Evolutionary conservation across 208 protist species (phyloP).

Genomic region (Trypanosoma platydactyli): DNA sequence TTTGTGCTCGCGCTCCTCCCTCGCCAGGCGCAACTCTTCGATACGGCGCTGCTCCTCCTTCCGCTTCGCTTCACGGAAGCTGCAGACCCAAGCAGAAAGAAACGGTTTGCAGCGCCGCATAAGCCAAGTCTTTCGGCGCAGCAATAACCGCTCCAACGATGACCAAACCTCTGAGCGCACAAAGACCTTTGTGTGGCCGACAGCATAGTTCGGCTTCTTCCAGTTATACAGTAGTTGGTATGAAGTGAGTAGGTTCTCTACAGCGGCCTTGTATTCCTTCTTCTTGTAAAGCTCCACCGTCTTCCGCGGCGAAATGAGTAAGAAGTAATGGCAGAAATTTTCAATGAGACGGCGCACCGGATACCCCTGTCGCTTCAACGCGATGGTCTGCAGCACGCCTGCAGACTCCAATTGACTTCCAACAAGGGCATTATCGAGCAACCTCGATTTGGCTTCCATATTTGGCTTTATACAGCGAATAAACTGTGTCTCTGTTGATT

Average conservation of each 20-base stretch:
- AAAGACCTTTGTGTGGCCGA: constrained; percentile 90
- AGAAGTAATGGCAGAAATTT: constrained; percentile 82
- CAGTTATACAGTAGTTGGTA: constrained; percentile 71
- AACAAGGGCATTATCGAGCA: constrained; percentile 76
- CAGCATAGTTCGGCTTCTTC: constrained; percentile 67
- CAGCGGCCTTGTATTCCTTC: constrained; percentile 44
- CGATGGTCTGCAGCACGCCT: constrained; percentile 91
- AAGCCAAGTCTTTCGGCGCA: constrained; percentile 68
- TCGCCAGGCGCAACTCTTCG: constrained; percentile 44
- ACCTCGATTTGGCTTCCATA: constrained; percentile 52
- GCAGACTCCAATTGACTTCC: constrained; percentile 89
- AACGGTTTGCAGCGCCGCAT: constrained; percentile 64
- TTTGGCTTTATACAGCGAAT: constrained; percentile 95
- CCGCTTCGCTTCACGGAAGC: constrained; percentile 70
- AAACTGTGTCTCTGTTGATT: constrained; percentile 92
- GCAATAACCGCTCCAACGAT: constrained; percentile 71
- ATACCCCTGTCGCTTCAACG: constrained; percentile 90
- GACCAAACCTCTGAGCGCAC: constrained; percentile 83
- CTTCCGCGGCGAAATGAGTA: constrained; percentile 60
- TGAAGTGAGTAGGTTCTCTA: constrained; percentile 47
- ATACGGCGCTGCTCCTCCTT: constrained; percentile 54
- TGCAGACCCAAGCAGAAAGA: constrained; percentile 63
- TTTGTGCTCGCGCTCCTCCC: constrained; percentile 57
- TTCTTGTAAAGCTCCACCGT: constrained; percentile 40
- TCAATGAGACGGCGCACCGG: constrained; percentile 76